A percentile compares a stretch with the other conserved stretches of the same genome.
Conservation (phyloP, 345 rosid genomes). For the Corchorus olitorius region DNA sequence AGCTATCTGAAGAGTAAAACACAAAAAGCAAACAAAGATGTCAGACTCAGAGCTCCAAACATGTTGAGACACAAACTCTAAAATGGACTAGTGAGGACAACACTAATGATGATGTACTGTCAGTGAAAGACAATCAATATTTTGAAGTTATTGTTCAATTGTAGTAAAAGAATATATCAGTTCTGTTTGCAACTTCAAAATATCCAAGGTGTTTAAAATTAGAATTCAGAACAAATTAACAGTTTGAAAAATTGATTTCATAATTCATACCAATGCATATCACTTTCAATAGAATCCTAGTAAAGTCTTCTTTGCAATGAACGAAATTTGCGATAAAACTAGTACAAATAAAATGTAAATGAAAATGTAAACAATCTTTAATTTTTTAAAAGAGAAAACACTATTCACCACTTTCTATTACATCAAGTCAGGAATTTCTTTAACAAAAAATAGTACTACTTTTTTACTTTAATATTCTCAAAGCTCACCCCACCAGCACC, state of each 20-base stretch:
- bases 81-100: not conserved
- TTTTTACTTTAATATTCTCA: not conserved
- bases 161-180: not conserved
- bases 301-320: not conserved
- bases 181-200: not conserved
- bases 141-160: constrained; percentile 1
- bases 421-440: constrained; percentile 22
- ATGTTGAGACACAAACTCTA: not conserved
- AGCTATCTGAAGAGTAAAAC: constrained; percentile 43
- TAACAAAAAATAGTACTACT: not conserved
- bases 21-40: not conserved
- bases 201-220: not conserved
- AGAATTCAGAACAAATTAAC: not conserved
- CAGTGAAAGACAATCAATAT: not conserved
- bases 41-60: constrained; percentile 6
- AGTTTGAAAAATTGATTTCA: not conserved
- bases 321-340: not conserved
- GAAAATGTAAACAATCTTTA: not conserved
- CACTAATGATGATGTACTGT: not conserved
- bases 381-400: not conserved
- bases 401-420: constrained; percentile 8
- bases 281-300: not conserved
- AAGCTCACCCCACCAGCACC: constrained; percentile 1
- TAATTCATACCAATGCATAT: not conserved
- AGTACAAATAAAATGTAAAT: not conserved